Evolutionary conservation across 148 eudicot species (phyloP), one percentile per base, ranked within the genome.

Genomic region (Fallopia convolvulus): DNA sequence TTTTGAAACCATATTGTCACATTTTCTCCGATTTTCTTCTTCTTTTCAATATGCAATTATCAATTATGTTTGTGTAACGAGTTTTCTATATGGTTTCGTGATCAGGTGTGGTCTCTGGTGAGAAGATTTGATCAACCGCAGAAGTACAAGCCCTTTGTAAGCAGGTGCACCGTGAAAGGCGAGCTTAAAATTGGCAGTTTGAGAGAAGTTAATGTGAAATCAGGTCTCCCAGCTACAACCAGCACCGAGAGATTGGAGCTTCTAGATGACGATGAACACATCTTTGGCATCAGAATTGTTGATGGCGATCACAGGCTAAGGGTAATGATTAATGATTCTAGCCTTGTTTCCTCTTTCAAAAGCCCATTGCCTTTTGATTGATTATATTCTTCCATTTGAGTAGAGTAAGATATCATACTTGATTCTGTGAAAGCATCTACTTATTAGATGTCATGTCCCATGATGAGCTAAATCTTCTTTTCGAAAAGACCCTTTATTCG

Each of bases 111-210:
- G 92, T 85, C 92, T 6, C 71, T 89, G 79, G 90, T 89, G 55
- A 81, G 92, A 74, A 83, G 92, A 80, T 89, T 89, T 63, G 92
- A 89, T 85, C 89, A 89, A 81, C 92, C 92, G 1, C 92, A 89
- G 76, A 85, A 81, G 76, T 89, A 89, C 76, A 89, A 89, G 81
- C 92, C 92, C 15, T 89, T 89, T 78, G 79, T 89, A 8, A 87
- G 92, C 79, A 83, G 83, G 77, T 89, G 92, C 80, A 81, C 77
- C 5, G 78, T 84, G 84, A 84, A 60, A 60, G 90, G 90, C 66
- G 90, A 87, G 74, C 86, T 84, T 32, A 87, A 84, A 30, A 81
- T 89, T 63, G 92, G 92, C 41, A 89, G 92, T 83, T 53, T 89
- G 10, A 87, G 92, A 80, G 80, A 89, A 84, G 92, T 89, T 26